These are phyloP conservation scores for Rhizopogon salebrosus DNA, from an alignment of 768 basidiomycete genomes.

Conservation along the genomic window DNA sequence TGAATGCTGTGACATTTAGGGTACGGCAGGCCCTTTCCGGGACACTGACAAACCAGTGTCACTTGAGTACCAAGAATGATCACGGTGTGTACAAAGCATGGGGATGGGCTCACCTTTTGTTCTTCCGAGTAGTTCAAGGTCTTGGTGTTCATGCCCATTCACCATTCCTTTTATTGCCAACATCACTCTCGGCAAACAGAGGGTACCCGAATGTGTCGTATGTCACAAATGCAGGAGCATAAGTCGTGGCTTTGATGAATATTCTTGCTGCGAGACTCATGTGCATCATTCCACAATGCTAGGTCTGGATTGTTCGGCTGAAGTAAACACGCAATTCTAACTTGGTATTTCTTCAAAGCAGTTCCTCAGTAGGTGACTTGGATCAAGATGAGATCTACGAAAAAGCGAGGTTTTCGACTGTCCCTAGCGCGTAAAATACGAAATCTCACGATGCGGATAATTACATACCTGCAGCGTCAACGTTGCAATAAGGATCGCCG, in stretches of 20 bases:
- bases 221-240: not conserved
- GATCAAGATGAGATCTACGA: not conserved
- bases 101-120: not conserved
- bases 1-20: not conserved
- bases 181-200: not conserved
- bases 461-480: not conserved
- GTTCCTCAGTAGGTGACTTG: not conserved
- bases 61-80: not conserved
- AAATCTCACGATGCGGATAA: not conserved
- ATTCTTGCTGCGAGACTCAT: not conserved
- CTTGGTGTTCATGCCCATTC: not conserved
- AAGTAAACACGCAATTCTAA: too few species aligned
- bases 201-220: not conserved
- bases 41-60: not conserved
- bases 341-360: not conserved
- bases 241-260: not conserved
- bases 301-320: not conserved
- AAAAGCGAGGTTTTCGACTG: not conserved
- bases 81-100: not conserved
- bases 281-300: not conserved
- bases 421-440: too few species aligned
- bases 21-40: not conserved
- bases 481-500: too few species aligned
- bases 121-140: not conserved
- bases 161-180: not conserved